A percentile compares a stretch with the other conserved stretches of the same genome.
phyloP scores from a whole-genome alignment of 2,329 filamentous ascomycete species.

The Botrytis elliptica region DNA sequence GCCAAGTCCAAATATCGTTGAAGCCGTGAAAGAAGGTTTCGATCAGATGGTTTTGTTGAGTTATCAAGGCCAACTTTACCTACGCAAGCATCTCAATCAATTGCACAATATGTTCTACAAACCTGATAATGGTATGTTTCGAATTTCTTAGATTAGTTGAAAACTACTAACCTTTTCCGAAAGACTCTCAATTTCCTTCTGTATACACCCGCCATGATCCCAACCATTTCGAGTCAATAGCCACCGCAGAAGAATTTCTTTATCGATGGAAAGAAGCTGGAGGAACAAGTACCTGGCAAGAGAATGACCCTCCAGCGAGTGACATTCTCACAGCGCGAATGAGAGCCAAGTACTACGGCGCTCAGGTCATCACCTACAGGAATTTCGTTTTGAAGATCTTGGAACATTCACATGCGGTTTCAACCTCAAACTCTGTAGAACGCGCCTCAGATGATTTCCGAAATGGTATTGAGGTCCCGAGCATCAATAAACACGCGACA shows the following conservation, averaged over 20 bases:
- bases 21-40: constrained; percentile 47
- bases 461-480: constrained; percentile 37
- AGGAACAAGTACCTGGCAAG: constrained; percentile 48
- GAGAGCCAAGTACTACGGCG: constrained; percentile 93
- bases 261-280: constrained; percentile 11
- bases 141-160: constrained; percentile 47
- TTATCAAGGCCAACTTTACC: constrained; percentile 62
- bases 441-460: constrained; percentile 30
- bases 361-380: constrained; percentile 83
- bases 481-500: constrained; percentile 42
- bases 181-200: constrained; percentile 28
- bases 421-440: constrained; percentile 21
- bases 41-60: constrained; percentile 53
- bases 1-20: constrained; percentile 60
- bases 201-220: constrained; percentile 26
- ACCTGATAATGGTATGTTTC: constrained; percentile 33
- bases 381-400: constrained; percentile 65
- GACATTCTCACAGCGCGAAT: constrained; percentile 82
- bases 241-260: constrained; percentile 43
- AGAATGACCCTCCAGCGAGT: constrained; percentile 62
- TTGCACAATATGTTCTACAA: constrained; percentile 50
- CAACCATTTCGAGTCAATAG: constrained; percentile 48
- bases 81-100: constrained; percentile 63
- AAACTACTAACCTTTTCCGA: constrained; percentile 39
- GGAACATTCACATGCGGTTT: constrained; percentile 37